Evolutionary conservation across 805 yeast genomes (phyloP).

Genomic region (Scheffersomyces spartinae): DNA sequence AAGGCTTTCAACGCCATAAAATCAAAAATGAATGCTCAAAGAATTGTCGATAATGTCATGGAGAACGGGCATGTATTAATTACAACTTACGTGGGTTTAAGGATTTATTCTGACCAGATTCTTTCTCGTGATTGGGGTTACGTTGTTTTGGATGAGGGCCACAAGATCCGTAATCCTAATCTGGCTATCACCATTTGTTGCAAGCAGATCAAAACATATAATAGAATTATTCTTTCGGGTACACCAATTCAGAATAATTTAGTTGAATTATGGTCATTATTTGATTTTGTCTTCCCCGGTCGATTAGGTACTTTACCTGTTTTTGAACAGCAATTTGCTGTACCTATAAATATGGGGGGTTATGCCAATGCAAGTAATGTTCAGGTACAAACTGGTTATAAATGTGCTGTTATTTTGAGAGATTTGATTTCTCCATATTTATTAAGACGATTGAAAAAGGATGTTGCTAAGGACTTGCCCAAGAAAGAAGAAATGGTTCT

Average conservation of each 20-base stretch:
- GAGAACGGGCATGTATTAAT: constrained; percentile 71
- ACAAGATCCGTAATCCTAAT: constrained; percentile 91
- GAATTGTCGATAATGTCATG: constrained; percentile 46
- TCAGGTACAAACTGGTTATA: constrained; percentile 92
- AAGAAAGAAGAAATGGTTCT: constrained; percentile 88
- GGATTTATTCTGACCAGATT: constrained; percentile 51
- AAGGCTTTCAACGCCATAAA: constrained; percentile 13
- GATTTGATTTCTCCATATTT: constrained; percentile 86
- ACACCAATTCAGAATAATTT: constrained; percentile 95
- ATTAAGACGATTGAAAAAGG: constrained; percentile 76
- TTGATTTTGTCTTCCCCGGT: constrained; percentile 94
- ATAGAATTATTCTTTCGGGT: constrained; percentile 83
- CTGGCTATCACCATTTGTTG: constrained; percentile 77
- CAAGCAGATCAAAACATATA: constrained; percentile 74
- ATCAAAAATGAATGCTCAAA: constrained; percentile 30
- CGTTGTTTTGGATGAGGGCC: constrained; percentile 91
- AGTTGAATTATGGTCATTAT: constrained; percentile 86
- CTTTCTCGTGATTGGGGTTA: constrained; percentile 79
- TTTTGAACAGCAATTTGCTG: constrained; percentile 82
- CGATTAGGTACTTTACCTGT: constrained; percentile 90
- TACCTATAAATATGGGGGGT: constrained; percentile 94
- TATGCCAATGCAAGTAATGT: constrained; percentile 94
- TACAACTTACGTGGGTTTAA: constrained; percentile 84
- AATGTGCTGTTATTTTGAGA: constrained; percentile 84
- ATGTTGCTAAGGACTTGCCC: constrained; percentile 92